These are phyloP conservation scores for Caryopteris hybrid DNA, from an alignment of 305 asterid genomes.

Conservation along the genomic window DNA sequence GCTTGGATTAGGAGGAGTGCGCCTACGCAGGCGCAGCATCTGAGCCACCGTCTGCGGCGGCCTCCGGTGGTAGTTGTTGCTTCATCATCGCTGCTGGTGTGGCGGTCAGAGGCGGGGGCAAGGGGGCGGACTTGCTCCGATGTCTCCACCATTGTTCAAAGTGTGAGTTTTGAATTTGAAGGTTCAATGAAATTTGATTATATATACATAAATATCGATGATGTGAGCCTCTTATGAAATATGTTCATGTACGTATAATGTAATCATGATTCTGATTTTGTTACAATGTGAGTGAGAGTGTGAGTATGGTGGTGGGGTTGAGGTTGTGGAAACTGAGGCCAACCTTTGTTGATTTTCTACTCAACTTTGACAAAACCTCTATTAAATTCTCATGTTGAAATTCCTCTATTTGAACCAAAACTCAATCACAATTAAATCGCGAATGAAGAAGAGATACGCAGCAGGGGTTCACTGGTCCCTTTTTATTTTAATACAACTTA, in stretches of 20 bases:
- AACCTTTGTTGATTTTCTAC: conserved; percentile 7
- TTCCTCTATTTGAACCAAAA: not conserved
- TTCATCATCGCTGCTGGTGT: conserved; percentile 44
- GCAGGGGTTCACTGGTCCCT: no score
- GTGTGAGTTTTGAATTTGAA: not conserved
- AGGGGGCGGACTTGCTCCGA: conserved; percentile 64
- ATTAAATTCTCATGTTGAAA: not conserved
- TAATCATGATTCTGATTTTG: no score
- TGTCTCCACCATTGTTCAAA: conserved; percentile 31
- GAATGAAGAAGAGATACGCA: no score
- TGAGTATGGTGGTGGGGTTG: not conserved
- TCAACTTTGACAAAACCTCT: not conserved
- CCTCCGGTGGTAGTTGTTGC: not conserved
- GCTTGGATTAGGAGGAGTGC: conserved; percentile 47
- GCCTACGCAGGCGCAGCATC: conserved; percentile 35
- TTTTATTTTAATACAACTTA: no score
- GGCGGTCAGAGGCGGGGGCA: conserved; percentile 48
- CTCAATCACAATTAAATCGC: no score
- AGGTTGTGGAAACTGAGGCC: conserved; percentile 11
- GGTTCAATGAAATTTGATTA: not conserved
- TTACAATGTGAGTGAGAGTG: no score
- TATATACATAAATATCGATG: not conserved
- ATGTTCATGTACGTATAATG: no score
- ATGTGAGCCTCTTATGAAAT: no score
- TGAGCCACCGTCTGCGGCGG: conserved; percentile 36